phyloP scores from a whole-genome alignment of 768 basidiomycete genomes.

The Chalciporus pseudorubinellus region DNA sequence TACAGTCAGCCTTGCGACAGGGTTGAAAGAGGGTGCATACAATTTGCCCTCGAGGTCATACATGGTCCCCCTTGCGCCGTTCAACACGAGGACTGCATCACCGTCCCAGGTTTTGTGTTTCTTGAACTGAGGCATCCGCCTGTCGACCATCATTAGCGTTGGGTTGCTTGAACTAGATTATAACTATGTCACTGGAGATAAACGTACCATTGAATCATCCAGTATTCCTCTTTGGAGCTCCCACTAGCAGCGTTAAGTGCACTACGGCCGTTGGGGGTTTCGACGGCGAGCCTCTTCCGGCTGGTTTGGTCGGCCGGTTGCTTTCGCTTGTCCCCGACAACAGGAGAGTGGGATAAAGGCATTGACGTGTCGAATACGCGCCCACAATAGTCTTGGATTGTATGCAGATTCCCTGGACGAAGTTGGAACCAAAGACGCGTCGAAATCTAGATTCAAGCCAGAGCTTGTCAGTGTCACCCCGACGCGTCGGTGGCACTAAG shows the following conservation, averaged over 20 bases:
- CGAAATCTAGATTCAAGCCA: not conserved
- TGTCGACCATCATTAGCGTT: constrained; percentile 22
- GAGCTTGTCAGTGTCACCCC: not conserved
- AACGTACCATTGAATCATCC: constrained; percentile 77
- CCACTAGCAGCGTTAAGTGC: constrained; percentile 12
- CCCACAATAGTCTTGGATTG: not conserved
- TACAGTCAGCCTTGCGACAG: not conserved
- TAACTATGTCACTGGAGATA: not conserved
- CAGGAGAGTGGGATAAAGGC: constrained; percentile 17
- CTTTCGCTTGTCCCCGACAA: constrained; percentile 32
- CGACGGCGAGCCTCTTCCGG: constrained; percentile 31
- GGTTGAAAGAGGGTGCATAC: constrained; percentile 39
- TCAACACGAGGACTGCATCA: constrained; percentile 63
- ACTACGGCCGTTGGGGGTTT: constrained; percentile 11
- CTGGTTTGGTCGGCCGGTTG: constrained; percentile 19
- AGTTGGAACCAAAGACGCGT: constrained; percentile 5
- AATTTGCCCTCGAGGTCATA: constrained; percentile 63
- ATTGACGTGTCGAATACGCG: constrained; percentile 8
- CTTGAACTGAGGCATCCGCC: constrained; percentile 68
- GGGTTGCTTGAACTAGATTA: not conserved
- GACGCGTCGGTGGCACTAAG: constrained; percentile 26
- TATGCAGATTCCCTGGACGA: not conserved
- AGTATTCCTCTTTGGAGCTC: constrained; percentile 42
- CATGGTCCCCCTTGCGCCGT: constrained; percentile 44
- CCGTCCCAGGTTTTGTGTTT: constrained; percentile 94